Base-by-base conservation (phyloP, 208 protist species). In the Phytomonas francai region DNA sequence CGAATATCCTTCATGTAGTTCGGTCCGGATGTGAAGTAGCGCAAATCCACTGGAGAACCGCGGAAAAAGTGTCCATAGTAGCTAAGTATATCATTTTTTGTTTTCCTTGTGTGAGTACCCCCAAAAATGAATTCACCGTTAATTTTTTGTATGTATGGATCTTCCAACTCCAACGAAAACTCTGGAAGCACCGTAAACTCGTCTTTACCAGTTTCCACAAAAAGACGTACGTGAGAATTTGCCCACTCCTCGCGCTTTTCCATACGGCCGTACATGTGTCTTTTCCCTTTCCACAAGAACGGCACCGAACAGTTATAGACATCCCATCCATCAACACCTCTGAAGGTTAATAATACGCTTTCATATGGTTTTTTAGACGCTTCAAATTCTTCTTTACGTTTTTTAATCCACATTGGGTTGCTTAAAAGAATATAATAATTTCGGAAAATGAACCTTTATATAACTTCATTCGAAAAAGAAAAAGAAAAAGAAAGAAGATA, bases 251-350 rank as follows among this genome's bases (percentile, higher is more conserved):
- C 56, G 27, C 81, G 78, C 67, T 74, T 78, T 64, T 87, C 81
- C 31, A 87, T 75, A 31, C 78, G 78, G 31, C 81, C 81, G n/a
- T 75, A 87, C 34, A 87, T 78, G 76, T 87, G 78, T 42, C 59
- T 36, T 57, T 71, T 69, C 39, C 81, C 81, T 51, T 77, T 81
- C 72, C 76, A 80, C 65, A 67, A 73, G 69, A 87, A 87, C 22
- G 81, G 81, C 3, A 81, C 73, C n/a, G 81, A 87, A 69, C 81
- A 87, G 65, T 87, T 87, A 76, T 87, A 87, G 29, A 87, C 81
- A 73, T 87, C 81, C 68, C 70, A 78, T 2, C 81, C 81, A n/a
- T 87, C 78, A n/a, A 87, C 81, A 27, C 81, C 81, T 63, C 82
- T 81, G 72, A 87, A 87, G 57, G 78, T 84, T 32, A 87, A 63